These are phyloP conservation scores for Leccinum insolens DNA, from an alignment of 1,284 basidiomycete genomes.

Conservation along the genomic window DNA sequence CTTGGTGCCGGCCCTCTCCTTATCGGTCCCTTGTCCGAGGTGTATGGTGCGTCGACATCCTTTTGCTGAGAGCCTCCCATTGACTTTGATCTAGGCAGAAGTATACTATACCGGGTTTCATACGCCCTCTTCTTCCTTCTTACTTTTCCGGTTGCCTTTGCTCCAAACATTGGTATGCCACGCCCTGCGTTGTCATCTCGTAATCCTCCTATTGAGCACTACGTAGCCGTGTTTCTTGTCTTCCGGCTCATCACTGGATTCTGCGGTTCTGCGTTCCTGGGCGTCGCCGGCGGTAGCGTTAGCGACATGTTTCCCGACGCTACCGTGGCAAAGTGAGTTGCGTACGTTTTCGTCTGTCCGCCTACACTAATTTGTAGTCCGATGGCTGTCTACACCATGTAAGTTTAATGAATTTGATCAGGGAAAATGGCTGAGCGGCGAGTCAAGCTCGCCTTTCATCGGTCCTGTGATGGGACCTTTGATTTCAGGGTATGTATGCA, in stretches of 20 bases:
- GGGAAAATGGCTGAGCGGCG: neutral
- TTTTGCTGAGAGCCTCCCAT: constrained; percentile 34
- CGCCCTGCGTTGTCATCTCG: neutral
- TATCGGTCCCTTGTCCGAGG: constrained; percentile 52
- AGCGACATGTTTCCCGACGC: constrained; percentile 72
- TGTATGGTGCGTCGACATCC: constrained; percentile 38
- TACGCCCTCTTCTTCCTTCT: constrained; percentile 54
- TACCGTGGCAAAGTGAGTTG: constrained; percentile 64
- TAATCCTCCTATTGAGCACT: neutral
- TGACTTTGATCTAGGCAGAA: constrained; percentile 50
- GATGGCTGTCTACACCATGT: constrained; percentile 74
- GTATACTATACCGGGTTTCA: constrained; percentile 53
- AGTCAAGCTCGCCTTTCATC: constrained; percentile 59
- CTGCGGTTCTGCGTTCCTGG: constrained; percentile 74
- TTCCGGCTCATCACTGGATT: constrained; percentile 60
- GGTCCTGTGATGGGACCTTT: constrained; percentile 74
- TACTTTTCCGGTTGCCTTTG: constrained; percentile 70
- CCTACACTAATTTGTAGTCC: constrained; percentile 48
- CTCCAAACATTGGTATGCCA: constrained; percentile 54
- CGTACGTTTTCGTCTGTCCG: neutral
- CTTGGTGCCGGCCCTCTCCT: constrained; percentile 50
- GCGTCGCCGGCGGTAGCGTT: constrained; percentile 80
- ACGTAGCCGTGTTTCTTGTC: constrained; percentile 45
- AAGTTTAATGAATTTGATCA: constrained; percentile 5
- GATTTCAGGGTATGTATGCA: constrained; percentile 52